Evolutionary conservation across 163 green algal genomes (phyloP), one percentile per base, ranked within the genome.

Genomic region (Chlorella variabilis): DNA sequence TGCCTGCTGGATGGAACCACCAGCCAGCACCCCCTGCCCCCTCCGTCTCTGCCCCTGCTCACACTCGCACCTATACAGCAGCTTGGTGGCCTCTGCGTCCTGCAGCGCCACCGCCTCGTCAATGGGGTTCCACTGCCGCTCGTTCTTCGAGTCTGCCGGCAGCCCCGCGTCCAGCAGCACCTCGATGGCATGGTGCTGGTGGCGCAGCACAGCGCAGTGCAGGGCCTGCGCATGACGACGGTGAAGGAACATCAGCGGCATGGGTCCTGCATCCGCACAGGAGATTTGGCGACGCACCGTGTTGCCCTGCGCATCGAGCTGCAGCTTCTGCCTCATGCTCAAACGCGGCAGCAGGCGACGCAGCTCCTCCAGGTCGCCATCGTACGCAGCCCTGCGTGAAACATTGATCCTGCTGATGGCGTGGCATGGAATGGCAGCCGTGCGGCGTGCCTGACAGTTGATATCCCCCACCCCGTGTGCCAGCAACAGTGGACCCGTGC

Each of bases 41-140:
- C n/a, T n/a, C n/a, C n/a, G n/a, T n/a, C n/a, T n/a, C n/a, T n/a
- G n/a, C n/a, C n/a, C n/a, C n/a, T n/a, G n/a, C n/a, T n/a, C n/a
- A n/a, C n/a, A n/a, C 4, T 33, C 41, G 1, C 56, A 84, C 79
- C 29, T 81, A 69, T 80, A 82, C 25, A 87, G 80, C 66, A 87
- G 38, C 36, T 73, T 71, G 45, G 49, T n/a, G 11, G 65, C 33
- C n/a, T 29, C 48, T 2, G 31, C 61, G 29, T 87, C 70, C 27
- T 34, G 13, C 41, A 83, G 54, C 20, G 70, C 83, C n/a, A 87
- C 59, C 45, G 80, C 77, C 66, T 87, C 83, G 29, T 87, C 83
- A 17, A 83, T 18, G 1, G 79, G 41, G 45, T 56, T 87, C 83
- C 83, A 87, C 23, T 27, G 49, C 41, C 42, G 61, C 18, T 25